These are phyloP conservation scores for Olyra latifolia DNA, from an alignment of 176 grass and related monocot genomes.

Conservation along the genomic window DNA sequence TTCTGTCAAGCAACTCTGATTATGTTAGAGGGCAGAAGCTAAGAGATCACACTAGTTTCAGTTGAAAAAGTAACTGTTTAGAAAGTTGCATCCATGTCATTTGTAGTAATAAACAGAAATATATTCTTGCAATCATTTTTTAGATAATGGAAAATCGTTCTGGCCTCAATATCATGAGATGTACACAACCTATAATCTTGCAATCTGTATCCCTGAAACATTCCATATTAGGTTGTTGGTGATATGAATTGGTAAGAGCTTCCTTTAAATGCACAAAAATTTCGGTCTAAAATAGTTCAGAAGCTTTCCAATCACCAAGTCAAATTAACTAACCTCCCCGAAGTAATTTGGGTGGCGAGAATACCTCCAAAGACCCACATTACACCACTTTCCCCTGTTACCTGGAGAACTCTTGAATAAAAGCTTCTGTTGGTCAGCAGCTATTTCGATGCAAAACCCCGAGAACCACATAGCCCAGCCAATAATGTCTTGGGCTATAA, in stretches of 20 bases:
- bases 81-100: not conserved
- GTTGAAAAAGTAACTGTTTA: not conserved
- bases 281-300: not conserved
- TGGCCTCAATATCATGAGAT: too few relatives aligned
- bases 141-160: too few relatives aligned
- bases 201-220: not conserved
- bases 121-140: not conserved
- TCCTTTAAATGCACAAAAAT: not conserved
- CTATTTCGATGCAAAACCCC: slow-evolving; percentile 44
- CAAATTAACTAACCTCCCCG: slow-evolving; percentile 47
- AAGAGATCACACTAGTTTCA: not conserved
- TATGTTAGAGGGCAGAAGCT: not conserved
- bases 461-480: slow-evolving; percentile 45
- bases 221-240: not conserved
- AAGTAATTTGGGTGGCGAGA: slow-evolving; percentile 72
- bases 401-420: slow-evolving; percentile 46
- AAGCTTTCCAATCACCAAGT: not conserved
- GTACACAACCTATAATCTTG: not conserved
- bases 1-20: not conserved
- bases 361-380: slow-evolving; percentile 63
- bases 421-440: slow-evolving; percentile 61
- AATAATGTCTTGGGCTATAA: slow-evolving; percentile 57
- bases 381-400: slow-evolving; percentile 60
- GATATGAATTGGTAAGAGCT: not conserved
- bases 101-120: not conserved